A percentile compares a stretch with the other conserved stretches of the same genome.
phyloP scores from a whole-genome alignment of 345 rosid species.

The Murraya paniculata region DNA sequence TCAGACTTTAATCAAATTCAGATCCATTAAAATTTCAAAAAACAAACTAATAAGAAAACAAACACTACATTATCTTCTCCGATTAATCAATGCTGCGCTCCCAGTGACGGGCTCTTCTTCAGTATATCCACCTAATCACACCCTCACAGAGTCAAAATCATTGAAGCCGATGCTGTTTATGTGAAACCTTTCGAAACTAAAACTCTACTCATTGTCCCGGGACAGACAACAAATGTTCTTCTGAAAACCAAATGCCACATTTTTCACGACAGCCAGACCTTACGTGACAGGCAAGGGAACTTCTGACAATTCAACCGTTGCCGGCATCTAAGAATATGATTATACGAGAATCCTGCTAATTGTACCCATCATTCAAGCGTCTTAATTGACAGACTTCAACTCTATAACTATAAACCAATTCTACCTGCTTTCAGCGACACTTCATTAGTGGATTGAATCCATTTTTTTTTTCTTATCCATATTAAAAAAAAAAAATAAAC shows the following conservation, averaged over 20 bases:
- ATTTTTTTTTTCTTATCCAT: too few relatives aligned
- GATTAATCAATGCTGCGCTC: too few relatives aligned
- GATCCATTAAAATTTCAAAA: too few relatives aligned
- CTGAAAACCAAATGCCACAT: constrained; percentile 41
- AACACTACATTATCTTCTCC: too few relatives aligned
- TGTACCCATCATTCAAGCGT: constrained; percentile 16
- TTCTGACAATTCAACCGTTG: constrained; percentile 46
- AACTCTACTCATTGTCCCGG: constrained; percentile 38
- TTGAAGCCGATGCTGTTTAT: neutral
- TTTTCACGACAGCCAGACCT: constrained; percentile 60
- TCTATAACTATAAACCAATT: constrained; percentile 35
- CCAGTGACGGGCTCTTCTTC: too few relatives aligned
- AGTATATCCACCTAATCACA: neutral
- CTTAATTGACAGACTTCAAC: constrained; percentile 34
- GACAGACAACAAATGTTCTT: constrained; percentile 46
- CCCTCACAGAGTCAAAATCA: neutral
- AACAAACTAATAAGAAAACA: too few relatives aligned
- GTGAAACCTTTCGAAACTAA: constrained; percentile 39
- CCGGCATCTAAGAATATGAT: constrained; percentile 34
- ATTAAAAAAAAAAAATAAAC: too few relatives aligned
- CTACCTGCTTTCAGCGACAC: constrained; percentile 60
- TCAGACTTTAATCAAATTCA: too few relatives aligned
- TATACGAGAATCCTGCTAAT: constrained; percentile 11
- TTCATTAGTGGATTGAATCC: constrained; percentile 8
- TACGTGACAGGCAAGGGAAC: constrained; percentile 66